Evolutionary conservation across 495 filamentous ascomycete genomes (phyloP).

Genomic region (Chaetomium cochliodes): DNA sequence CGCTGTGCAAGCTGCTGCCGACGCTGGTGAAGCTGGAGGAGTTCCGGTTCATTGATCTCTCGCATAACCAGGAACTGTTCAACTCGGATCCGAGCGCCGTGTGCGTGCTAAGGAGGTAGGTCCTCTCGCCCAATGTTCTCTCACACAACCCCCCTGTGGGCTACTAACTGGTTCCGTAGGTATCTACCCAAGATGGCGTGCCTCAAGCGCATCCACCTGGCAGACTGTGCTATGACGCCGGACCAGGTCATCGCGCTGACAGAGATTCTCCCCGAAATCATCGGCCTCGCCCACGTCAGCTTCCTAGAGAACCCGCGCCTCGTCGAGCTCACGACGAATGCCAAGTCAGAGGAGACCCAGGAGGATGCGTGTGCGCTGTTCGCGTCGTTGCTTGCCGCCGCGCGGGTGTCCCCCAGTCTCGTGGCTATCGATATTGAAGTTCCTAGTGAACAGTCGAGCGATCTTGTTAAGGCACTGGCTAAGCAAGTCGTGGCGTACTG

Average conservation of each 20-base stretch:
- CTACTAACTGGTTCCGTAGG: conserved; percentile 34
- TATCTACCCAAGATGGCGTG: conserved; percentile 79
- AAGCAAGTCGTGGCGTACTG: conserved; percentile 93
- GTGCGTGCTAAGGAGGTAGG: conserved; percentile 65
- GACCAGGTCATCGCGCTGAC: conserved; percentile 86
- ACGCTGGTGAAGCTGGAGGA: conserved; percentile 66
- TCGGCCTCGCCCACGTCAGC: conserved; percentile 80
- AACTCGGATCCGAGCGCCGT: conserved; percentile 70
- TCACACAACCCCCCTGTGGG: background rate
- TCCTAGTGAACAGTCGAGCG: conserved; percentile 71
- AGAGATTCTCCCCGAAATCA: conserved; percentile 83
- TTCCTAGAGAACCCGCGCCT: conserved; percentile 81
- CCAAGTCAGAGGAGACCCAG: conserved; percentile 67
- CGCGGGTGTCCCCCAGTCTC: conserved; percentile 76
- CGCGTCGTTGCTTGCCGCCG: conserved; percentile 85
- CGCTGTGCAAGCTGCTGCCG: conserved; percentile 73
- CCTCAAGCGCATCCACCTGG: conserved; percentile 82
- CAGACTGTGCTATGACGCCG: conserved; percentile 79
- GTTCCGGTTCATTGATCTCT: conserved; percentile 87
- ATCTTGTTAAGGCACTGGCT: conserved; percentile 88
- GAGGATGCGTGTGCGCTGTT: conserved; percentile 95
- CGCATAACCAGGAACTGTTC: conserved; percentile 83
- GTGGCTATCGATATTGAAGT: conserved; percentile 92
- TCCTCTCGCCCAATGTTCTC: too few species aligned
- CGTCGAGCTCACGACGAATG: conserved; percentile 57